These are phyloP conservation scores for Hydnomerulius pinastri DNA, from an alignment of 768 basidiomycete genomes.

Conservation along the genomic window DNA sequence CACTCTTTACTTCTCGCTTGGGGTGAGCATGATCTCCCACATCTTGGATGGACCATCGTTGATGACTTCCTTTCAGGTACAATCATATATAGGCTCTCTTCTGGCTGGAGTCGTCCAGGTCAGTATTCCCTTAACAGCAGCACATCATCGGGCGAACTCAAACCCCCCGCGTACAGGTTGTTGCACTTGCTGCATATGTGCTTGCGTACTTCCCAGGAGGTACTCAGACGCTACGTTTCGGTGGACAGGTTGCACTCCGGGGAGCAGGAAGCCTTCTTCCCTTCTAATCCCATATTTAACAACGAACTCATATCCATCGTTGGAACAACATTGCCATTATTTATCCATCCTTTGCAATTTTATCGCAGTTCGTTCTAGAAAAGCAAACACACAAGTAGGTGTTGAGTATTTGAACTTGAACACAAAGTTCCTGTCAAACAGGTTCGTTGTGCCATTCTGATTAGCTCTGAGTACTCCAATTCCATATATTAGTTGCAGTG, in stretches of 20 bases:
- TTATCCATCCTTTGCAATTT: conserved; percentile 9
- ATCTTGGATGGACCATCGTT: not conserved
- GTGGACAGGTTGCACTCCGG: conserved; percentile 77
- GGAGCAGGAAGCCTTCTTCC: conserved; percentile 85
- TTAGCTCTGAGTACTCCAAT: too few species aligned
- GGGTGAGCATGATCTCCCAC: conserved; percentile 50
- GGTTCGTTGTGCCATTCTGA: too few species aligned
- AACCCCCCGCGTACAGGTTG: conserved; percentile 47
- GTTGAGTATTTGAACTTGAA: too few species aligned
- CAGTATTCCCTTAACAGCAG: conserved; percentile 11
- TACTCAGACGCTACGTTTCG: conserved; percentile 75
- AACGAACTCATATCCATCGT: not conserved
- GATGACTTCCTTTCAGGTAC: conserved; percentile 47
- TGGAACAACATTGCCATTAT: conserved; percentile 1
- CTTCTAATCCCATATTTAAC: conserved; percentile 43
- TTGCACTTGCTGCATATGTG: conserved; percentile 85
- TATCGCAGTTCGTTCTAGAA: too few species aligned
- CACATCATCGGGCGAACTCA: not conserved
- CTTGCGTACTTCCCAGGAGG: conserved; percentile 96
- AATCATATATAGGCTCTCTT: conserved; percentile 86
- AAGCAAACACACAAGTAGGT: too few species aligned
- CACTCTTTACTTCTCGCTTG: conserved; percentile 91
- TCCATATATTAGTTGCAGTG: too few species aligned
- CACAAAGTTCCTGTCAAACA: too few species aligned
- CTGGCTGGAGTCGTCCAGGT: conserved; percentile 81